These are phyloP conservation scores for Nakazawaea pomicola DNA, from an alignment of 805 yeast genomes.

Conservation along the genomic window DNA sequence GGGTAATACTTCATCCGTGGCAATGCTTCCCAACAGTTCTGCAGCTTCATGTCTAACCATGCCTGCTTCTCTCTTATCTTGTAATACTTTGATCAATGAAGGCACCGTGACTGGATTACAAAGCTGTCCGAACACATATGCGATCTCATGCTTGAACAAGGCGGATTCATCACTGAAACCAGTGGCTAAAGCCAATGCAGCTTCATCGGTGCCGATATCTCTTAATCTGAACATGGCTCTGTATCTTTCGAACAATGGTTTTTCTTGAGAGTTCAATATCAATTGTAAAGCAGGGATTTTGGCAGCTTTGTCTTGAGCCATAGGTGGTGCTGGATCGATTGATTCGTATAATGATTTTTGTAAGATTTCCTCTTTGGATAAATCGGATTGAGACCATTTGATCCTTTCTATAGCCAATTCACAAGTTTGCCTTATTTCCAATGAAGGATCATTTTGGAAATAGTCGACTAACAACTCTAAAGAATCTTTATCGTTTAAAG, in stretches of 20 bases:
- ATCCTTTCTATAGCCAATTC: constrained; percentile 95
- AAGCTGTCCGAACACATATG: constrained; percentile 96
- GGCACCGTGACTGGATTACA: constrained; percentile 93
- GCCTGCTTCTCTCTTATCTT: constrained; percentile 78
- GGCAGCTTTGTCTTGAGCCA: constrained; percentile 46
- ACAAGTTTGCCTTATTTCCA: constrained; percentile 95
- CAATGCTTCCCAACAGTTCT: constrained; percentile 95
- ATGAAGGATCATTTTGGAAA: constrained; percentile 60
- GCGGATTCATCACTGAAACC: constrained; percentile 92
- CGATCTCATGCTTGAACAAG: constrained; percentile 94
- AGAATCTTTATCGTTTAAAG: constrained; percentile 78
- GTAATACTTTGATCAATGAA: constrained; percentile 74
- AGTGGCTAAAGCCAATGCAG: constrained; percentile 83
- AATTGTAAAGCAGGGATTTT: constrained; percentile 54
- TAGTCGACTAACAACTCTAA: constrained; percentile 61
- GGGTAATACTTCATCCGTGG: constrained; percentile 92
- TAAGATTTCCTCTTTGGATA: constrained; percentile 59
- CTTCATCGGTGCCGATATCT: constrained; percentile 91
- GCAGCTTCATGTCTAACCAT: constrained; percentile 99
- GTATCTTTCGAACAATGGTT: constrained; percentile 88
- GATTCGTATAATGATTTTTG: constrained; percentile 77
- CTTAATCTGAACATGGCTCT: constrained; percentile 98
- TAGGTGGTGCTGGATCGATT: constrained; percentile 98
- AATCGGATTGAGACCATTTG: constrained; percentile 79
- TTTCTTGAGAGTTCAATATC: constrained; percentile 68